Conservation (phyloP, 2,329 filamentous ascomycete species). For the Penicillium rolfsii region DNA sequence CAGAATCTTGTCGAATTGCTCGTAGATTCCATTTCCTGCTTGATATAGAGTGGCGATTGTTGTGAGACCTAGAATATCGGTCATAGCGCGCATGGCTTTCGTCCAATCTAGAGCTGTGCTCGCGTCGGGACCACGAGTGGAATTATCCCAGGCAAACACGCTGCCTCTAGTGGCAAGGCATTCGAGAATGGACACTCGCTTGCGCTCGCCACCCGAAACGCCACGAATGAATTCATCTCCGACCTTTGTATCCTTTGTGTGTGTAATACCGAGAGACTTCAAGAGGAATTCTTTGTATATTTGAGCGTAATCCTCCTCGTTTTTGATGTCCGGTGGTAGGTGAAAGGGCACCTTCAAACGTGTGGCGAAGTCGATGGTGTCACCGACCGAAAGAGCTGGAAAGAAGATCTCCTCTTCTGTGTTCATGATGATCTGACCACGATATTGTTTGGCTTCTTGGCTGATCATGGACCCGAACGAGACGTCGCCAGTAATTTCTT, state of each 20-base stretch:
- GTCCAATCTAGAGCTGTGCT: slow-evolving; percentile 65
- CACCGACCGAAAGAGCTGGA: slow-evolving; percentile 54
- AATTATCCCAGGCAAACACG: slow-evolving; percentile 70
- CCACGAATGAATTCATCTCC: slow-evolving; percentile 69
- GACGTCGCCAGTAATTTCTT: slow-evolving; percentile 61
- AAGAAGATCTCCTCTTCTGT: slow-evolving; percentile 58
- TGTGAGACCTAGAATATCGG: slow-evolving; percentile 62
- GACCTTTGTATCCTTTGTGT: slow-evolving; percentile 67
- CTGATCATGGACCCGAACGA: slow-evolving; percentile 55
- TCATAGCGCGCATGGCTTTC: slow-evolving; percentile 64
- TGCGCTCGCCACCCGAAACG: slow-evolving; percentile 69
- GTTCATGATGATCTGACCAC: slow-evolving; percentile 62
- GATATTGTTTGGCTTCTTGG: slow-evolving; percentile 52
- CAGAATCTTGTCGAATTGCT: slow-evolving; percentile 71
- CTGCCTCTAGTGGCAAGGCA: slow-evolving; percentile 60
- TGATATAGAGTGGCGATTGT: slow-evolving; percentile 70
- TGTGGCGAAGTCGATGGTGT: slow-evolving; percentile 60
- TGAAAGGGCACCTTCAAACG: slow-evolving; percentile 59
- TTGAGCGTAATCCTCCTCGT: slow-evolving; percentile 38
- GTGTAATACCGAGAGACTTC: slow-evolving; percentile 59
- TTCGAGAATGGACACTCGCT: slow-evolving; percentile 71
- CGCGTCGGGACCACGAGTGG: slow-evolving; percentile 67
- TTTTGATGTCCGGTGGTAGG: slow-evolving; percentile 7
- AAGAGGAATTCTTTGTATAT: slow-evolving; percentile 60
- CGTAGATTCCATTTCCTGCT: slow-evolving; percentile 70